Evolutionary conservation across 2,329 filamentous ascomycete species (phyloP).

Genomic region (Penicillium verrucosum): DNA sequence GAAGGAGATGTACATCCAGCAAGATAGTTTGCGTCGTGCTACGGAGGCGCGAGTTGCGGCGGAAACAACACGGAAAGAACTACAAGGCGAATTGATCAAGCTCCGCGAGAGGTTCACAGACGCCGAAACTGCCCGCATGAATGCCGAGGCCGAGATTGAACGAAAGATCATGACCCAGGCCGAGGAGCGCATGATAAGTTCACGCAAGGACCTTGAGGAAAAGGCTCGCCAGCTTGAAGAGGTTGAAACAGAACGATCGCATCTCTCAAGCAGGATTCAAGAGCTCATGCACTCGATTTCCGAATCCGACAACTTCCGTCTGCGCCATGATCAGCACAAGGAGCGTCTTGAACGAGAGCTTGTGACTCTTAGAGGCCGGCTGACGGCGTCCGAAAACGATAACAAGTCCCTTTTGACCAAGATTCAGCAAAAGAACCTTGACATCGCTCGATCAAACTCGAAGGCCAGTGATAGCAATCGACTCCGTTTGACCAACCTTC

Average conservation of each 20-base stretch:
- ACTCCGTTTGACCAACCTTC: slow-evolving; percentile 69
- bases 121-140: slow-evolving; percentile 78
- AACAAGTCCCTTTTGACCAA: slow-evolving; percentile 95
- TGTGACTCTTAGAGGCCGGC: slow-evolving; percentile 81
- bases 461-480: slow-evolving; percentile 80
- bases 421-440: slow-evolving; percentile 92
- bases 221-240: slow-evolving; percentile 73
- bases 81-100: slow-evolving; percentile 77
- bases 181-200: slow-evolving; percentile 72
- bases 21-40: slow-evolving; percentile 82
- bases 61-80: slow-evolving; percentile 84
- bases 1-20: slow-evolving; percentile 94
- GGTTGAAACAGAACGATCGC: slow-evolving; percentile 73
- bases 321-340: slow-evolving; percentile 90
- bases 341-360: slow-evolving; percentile 89
- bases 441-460: slow-evolving; percentile 87
- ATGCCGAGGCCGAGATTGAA: slow-evolving; percentile 78
- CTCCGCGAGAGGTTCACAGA: slow-evolving; percentile 79
- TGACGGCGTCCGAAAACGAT: slow-evolving; percentile 92
- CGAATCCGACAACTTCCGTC: slow-evolving; percentile 82
- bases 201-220: slow-evolving; percentile 76
- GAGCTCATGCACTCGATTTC: slow-evolving; percentile 82
- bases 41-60: slow-evolving; percentile 75
- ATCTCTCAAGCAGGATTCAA: slow-evolving; percentile 76
- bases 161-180: slow-evolving; percentile 73